phyloP scores from a whole-genome alignment of 1,139 yeast species.

The Yamadazyma epiphylla region DNA sequence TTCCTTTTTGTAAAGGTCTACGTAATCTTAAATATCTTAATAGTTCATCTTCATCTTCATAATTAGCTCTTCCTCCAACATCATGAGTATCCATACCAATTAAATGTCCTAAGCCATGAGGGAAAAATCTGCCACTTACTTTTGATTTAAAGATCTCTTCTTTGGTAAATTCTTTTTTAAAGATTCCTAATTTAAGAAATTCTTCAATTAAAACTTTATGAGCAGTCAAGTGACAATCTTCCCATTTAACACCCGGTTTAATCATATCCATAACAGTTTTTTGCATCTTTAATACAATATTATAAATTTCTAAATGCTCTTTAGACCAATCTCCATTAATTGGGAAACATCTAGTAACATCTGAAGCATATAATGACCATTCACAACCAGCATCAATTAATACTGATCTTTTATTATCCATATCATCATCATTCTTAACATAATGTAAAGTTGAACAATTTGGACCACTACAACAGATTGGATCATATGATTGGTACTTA shows the following conservation, averaged over 20 bases:
- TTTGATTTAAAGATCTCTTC: conserved; percentile 69
- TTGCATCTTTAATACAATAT: conserved; percentile 85
- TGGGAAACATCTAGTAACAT: conserved; percentile 95
- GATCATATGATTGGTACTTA: conserved; percentile 84
- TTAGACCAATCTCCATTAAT: conserved; percentile 83
- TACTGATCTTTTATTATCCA: conserved; percentile 53
- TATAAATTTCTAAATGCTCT: conserved; percentile 81
- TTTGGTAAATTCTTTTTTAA: conserved; percentile 53
- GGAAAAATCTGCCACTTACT: conserved; percentile 77
- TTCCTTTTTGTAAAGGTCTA: conserved; percentile 63
- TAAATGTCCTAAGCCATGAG: conserved; percentile 93
- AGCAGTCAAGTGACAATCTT: conserved; percentile 72
- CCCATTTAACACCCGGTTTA: conserved; percentile 85
- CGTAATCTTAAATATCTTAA: conserved; percentile 77
- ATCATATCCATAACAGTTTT: conserved; percentile 59
- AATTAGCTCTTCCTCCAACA: conserved; percentile 85
- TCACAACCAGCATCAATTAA: conserved; percentile 97
- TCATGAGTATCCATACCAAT: conserved; percentile 96
- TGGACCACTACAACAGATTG: conserved; percentile 93
- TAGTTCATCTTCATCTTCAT: conserved; percentile 75
- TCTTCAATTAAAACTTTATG: conserved; percentile 73
- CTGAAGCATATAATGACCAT: conserved; percentile 90
- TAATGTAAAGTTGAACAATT: conserved; percentile 90
- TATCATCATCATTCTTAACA: conserved; percentile 73
- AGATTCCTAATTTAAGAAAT: conserved; percentile 72